Evolutionary conservation across 2,329 filamentous ascomycete species (phyloP), one percentile per base, ranked within the genome.

Genomic region (Curvularia lunata): DNA sequence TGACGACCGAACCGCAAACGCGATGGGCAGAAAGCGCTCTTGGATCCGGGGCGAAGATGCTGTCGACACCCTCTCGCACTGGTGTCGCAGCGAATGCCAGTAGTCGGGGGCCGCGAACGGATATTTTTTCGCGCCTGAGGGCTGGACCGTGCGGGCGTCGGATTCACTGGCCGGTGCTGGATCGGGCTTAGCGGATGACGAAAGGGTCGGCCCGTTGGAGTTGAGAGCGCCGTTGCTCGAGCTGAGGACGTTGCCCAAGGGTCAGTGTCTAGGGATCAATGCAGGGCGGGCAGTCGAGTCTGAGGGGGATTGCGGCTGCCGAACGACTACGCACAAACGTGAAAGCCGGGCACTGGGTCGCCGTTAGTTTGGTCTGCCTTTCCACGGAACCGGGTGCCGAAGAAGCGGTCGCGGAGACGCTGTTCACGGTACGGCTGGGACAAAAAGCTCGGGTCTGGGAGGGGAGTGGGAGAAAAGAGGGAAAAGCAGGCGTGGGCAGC

Each of bases 201-300:
- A 71, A 72, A 69, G 71, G 72, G 57, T 65, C 71, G 71, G 72
- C 69, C 71, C 71, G 70, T 66, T 64, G 60, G 64, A 63, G 59
- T 54, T 62, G 60, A 62, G 63, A 68, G 59, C 51, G 54, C 51
- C 50, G 60, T 58, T 61, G 51, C 41, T 46, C 48, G 58, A 58
- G 55, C 51, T 52, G 49, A 30, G 38, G 34, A 38, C 16, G 21
- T 48, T 52, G 27, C 19, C 46, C 40, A 53, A 52, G 51, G 43
- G 51, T 43, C 40, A 52, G 55, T 50, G 41, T 56, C 45, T 48
- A 32, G 52, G 45, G 52, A 55, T n/a, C 34, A 34, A 43, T 42
- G 54, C 49, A 54, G 49, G 46, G 48, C 25, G 50, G 37, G 30
- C 30, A 40, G 52, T 28, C 23, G 47, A 60, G 28, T 32, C 45